A percentile compares a stretch with the other conserved stretches of the same genome.
phyloP scores from a whole-genome alignment of 2,329 filamentous ascomycete species.

The Pyrenochaeta sp. region DNA sequence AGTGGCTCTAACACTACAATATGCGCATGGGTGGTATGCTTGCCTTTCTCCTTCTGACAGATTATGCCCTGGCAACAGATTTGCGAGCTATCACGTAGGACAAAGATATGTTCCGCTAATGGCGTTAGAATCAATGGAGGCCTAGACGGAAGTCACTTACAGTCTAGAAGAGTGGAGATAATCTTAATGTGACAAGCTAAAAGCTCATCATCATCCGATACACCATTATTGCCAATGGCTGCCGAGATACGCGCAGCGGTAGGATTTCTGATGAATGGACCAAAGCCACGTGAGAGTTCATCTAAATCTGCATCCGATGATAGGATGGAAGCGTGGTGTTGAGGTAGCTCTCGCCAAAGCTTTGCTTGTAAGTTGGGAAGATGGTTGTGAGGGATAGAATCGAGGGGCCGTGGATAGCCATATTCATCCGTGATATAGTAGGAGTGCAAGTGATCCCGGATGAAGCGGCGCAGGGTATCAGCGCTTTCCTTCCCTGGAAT shows the following conservation, averaged over 20 bases:
- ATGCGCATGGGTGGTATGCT: neutral
- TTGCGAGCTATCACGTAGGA: neutral
- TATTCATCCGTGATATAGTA: constrained; percentile 11
- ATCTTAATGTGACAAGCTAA: constrained; percentile 4
- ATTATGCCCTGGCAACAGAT: neutral
- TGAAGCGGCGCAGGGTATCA: constrained; percentile 3
- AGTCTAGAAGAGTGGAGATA: constrained; percentile 5
- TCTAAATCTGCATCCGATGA: neutral
- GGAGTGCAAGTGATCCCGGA: constrained; percentile 1
- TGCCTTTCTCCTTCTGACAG: neutral
- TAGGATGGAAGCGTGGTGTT: neutral
- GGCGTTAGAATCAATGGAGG: neutral
- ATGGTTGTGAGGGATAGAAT: constrained; percentile 1
- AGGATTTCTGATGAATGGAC: neutral
- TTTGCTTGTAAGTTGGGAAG: constrained; percentile 12
- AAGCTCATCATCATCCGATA: neutral
- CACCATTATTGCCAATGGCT: neutral
- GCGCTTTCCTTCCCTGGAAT: constrained; percentile 7
- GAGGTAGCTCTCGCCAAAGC: constrained; percentile 12
- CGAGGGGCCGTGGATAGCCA: constrained; percentile 1
- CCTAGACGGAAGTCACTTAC: neutral
- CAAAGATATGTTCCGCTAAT: constrained; percentile 9
- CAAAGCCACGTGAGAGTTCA: neutral
- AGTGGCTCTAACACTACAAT: constrained; percentile 17
- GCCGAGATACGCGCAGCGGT: neutral